Evolutionary conservation across 495 filamentous ascomycete species (phyloP), one percentile per base, ranked within the genome.

Genomic region (Lentithecium fluviatile): DNA sequence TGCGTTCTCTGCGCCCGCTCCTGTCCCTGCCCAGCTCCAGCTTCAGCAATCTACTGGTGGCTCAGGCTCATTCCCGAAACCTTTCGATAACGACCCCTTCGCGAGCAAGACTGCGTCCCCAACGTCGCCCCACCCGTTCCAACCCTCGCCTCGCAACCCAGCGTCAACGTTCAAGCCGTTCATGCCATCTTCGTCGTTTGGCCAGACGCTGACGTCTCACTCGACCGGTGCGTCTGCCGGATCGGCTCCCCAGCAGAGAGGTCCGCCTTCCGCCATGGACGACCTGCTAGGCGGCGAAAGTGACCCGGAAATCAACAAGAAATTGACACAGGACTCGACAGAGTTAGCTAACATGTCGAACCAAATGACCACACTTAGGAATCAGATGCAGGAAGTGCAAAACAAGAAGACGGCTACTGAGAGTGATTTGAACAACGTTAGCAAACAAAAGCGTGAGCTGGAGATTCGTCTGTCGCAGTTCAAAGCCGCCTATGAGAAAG

Each of bases 321-420:
- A 87, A 69, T 75, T 97, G 46, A 92, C 85, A 0, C 85, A 84
- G 58, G 94, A 98, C 72, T 94, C 91, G 4, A 86, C 88, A 1
- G 94, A 98, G 69, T 79, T 97, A n/a, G 94, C 91, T 26, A 98
- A 98, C 68, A 75, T 98, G 54, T 96, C 91, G 6, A 97, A 96
- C 71, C 93, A 97, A 72, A 88, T 98, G 56, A 86, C 90, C 6
- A 89, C 85, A 6, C 74, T 98, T 56, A 85, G 91, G 1, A 94
- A 88, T 72, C 91, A 98, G 77, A 96, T 96, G 82, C 88, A 94
- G 71, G 90, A 90, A 58, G 85, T 96, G 4, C 91, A 95, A 69
- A 82, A 77, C 37, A 91, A 96, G 74, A 84, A 89, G 42, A 79
- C 76, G 1, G 83, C 85, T 6, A 86, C 88, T 1, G 90, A 96